Percentiles rank a stretch among this genome's conserved stretches.
phyloP scores from a whole-genome alignment of 1,139 yeast genomes.

The Blastobotrys capitulatus region DNA sequence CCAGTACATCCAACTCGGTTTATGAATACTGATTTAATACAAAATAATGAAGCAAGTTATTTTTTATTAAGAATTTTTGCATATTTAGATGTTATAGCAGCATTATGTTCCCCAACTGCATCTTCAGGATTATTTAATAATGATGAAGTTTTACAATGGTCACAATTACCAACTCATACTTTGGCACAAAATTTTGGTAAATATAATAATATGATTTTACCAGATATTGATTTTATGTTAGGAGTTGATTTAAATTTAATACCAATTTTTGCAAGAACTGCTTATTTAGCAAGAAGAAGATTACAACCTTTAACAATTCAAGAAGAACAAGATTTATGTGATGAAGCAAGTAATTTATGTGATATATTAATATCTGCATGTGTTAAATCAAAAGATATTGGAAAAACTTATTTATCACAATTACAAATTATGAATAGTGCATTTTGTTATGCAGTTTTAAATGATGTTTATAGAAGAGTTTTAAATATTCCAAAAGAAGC shows the following conservation, averaged over 20 bases:
- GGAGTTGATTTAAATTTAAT: constrained; percentile 51
- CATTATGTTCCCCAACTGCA: constrained; percentile 36
- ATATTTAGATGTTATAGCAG: constrained; percentile 64
- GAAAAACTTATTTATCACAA: constrained; percentile 19
- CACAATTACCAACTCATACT: not conserved
- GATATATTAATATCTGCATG: constrained; percentile 24
- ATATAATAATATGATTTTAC: constrained; percentile 16
- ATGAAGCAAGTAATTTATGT: constrained; percentile 26
- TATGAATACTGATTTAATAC: constrained; percentile 18
- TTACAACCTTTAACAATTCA: not conserved
- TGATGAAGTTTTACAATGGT: constrained; percentile 7
- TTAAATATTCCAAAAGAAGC: constrained; percentile 42
- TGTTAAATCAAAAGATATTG: constrained; percentile 5
- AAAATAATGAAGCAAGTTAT: constrained; percentile 44
- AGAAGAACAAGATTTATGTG: constrained; percentile 19
- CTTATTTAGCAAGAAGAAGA: constrained; percentile 36
- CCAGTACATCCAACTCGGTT: constrained; percentile 27
- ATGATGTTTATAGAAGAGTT: constrained; percentile 49
- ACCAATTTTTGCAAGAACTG: constrained; percentile 46
- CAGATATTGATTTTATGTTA: constrained; percentile 46
- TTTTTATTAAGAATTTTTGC: constrained; percentile 70
- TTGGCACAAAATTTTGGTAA: constrained; percentile 21
- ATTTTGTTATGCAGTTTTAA: constrained; percentile 47
- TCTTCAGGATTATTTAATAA: constrained; percentile 22
- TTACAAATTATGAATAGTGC: constrained; percentile 46